Base-by-base conservation (phyloP, 2,329 filamentous ascomycete species). In the Knoxdaviesia proteae region DNA sequence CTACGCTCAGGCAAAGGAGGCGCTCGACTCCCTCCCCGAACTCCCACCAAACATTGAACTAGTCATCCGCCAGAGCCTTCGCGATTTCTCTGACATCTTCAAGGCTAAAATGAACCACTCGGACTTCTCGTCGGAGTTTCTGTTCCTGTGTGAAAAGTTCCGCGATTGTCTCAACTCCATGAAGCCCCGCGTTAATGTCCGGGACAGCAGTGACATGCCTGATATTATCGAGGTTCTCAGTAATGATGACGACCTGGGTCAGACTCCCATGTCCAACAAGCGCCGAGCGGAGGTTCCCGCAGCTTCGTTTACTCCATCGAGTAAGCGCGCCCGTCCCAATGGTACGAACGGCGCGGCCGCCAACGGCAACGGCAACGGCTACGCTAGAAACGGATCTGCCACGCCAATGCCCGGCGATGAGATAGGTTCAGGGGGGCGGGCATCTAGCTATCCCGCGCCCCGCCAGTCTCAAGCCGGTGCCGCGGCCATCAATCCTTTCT, bases 41-140 rank as follows among this genome's bases (percentile, higher is more conserved):
- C 68, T 82, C 0, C 78, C 80, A 0, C 58, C 62, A 0, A 82
- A 84, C 38, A 70, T 84, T 0, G 68, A 76, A n/a, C 62, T 76
- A 0, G 71, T 76, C 7, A 67, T 92, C 0, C 67, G 68, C 20
- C 67, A 68, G 2, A 70, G 73, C 7, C 54, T 88, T 0, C 61
- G 63, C 8, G 60, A 60, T 0, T 77, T 88, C 46, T 67, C 70
- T 0, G 58, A 62, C 0, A 53, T 62, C 0, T 63, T 84, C 1
- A 62, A 67, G 5, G 58, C 61, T 0, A 61, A 74, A 1, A 58
- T 82, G 5, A 61, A 68, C 20, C 66, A 67, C 36, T 61, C 63
- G 5, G 54, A 61, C 1, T 71, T 71, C 40, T 57, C 58, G 8
- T 58, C 56, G 6, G 46, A 52, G 1, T 66, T 74, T 6, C 64